Evolutionary conservation across 208 protist species (phyloP).

Genomic region (Novymonas esmeraldas): DNA sequence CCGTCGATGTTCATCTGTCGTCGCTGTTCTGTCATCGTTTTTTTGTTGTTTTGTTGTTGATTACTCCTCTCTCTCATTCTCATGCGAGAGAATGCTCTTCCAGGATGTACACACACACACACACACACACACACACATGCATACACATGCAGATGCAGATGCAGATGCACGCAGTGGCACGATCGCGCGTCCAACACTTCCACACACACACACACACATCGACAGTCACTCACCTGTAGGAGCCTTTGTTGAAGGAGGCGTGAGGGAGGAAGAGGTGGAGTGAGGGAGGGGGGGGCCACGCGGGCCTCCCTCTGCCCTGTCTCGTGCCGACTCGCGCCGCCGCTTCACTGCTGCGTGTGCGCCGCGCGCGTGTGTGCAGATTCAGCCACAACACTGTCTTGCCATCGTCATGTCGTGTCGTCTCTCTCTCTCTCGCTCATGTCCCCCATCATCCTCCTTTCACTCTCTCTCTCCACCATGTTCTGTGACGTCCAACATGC

Average conservation of each 20-base stretch:
- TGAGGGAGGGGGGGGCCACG: not conserved
- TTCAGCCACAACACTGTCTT: not conserved
- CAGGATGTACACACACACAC: too few species aligned
- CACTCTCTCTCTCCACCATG: not conserved
- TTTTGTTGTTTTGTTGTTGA: not conserved
- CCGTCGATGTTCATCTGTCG: not conserved
- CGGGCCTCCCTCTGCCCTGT: not conserved
- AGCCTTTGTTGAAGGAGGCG: too few species aligned
- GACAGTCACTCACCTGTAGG: too few species aligned
- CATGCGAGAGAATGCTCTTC: too few species aligned
- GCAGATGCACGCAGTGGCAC: too few species aligned
- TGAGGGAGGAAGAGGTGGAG: too few species aligned
- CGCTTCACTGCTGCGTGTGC: not conserved
- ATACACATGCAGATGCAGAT: too few species aligned
- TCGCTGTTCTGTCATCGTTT: constrained; percentile 2
- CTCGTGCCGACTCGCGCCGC: too few species aligned
- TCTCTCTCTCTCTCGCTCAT: not conserved
- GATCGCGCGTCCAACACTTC: too few species aligned
- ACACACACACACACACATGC: too few species aligned
- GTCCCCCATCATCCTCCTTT: not conserved
- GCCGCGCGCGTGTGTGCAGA: not conserved
- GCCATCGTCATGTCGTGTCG: not conserved
- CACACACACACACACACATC: too few species aligned
- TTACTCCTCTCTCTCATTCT: not conserved
- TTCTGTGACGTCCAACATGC: not conserved